Conservation (phyloP, 148 eudicot genomes). For the Amaranthus hypochondriacus region DNA sequence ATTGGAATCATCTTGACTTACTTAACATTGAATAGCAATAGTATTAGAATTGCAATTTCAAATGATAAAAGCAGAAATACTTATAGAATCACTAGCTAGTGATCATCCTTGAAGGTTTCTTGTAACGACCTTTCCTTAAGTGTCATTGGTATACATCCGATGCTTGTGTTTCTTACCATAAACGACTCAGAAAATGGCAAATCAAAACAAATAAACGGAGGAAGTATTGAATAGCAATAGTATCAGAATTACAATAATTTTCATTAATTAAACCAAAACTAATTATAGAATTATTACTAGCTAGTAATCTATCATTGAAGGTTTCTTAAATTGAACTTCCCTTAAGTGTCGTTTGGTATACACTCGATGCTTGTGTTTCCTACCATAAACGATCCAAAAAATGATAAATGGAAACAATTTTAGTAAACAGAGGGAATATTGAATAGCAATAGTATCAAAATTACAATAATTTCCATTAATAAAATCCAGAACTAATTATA, state of each 20-base stretch:
- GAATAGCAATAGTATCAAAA: no score
- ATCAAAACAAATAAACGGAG: background rate
- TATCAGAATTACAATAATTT: slow-evolving; percentile 1
- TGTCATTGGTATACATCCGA: no score
- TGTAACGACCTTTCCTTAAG: no score
- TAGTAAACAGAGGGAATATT: background rate
- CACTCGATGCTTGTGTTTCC: no score
- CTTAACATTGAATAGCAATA: background rate
- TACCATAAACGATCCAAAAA: background rate
- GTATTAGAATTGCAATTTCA: background rate
- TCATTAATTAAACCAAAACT: no score
- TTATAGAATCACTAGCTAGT: background rate
- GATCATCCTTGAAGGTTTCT: background rate
- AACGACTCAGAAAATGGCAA: background rate
- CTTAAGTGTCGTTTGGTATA: no score
- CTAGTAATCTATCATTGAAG: background rate
- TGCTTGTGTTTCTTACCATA: no score
- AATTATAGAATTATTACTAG: background rate
- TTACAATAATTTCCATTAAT: background rate
- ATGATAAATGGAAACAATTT: background rate
- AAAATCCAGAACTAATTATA: no score
- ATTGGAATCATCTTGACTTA: no score
- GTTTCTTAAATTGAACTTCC: no score
- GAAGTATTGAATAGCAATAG: background rate
- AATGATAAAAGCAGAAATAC: no score